A percentile compares a stretch with the other conserved stretches of the same genome.
phyloP scores from a whole-genome alignment of 2,329 filamentous ascomycete species.

The Lachnellula cervina region DNA sequence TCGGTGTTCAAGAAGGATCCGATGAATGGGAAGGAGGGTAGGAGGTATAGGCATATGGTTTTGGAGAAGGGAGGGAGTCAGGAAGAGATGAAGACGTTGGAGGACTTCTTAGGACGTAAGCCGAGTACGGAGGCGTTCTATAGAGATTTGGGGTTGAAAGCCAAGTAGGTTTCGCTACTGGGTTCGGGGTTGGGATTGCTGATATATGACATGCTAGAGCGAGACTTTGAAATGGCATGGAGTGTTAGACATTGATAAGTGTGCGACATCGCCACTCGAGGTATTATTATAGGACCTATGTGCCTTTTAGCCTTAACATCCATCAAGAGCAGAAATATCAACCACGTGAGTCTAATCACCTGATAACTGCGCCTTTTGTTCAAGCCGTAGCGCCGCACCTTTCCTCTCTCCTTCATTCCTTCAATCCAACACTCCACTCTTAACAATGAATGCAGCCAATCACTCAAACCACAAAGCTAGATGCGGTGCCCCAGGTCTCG shows the following conservation, averaged over 20 bases:
- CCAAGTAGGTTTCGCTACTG: neutral
- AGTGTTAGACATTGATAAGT: neutral
- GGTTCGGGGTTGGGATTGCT: neutral
- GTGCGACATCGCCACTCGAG: neutral
- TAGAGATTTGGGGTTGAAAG: slow-evolving; percentile 59
- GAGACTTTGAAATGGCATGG: neutral
- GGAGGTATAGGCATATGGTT: slow-evolving; percentile 72
- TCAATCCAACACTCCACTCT: too few species aligned
- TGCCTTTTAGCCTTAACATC: too few species aligned
- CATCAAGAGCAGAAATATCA: too few species aligned
- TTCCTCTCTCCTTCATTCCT: too few species aligned
- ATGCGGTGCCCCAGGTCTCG: too few species aligned
- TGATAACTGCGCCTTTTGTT: too few species aligned
- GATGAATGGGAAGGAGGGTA: slow-evolving; percentile 69
- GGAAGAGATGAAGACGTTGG: slow-evolving; percentile 75
- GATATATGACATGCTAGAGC: neutral
- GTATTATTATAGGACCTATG: too few species aligned
- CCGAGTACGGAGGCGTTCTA: slow-evolving; percentile 78
- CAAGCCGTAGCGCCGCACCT: too few species aligned
- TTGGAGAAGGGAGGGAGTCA: slow-evolving; percentile 72
- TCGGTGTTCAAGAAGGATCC: slow-evolving; percentile 72
- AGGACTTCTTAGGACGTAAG: slow-evolving; percentile 72
- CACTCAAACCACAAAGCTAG: too few species aligned
- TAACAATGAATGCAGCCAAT: too few species aligned
- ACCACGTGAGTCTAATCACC: too few species aligned